Percentiles rank a stretch among this genome's conserved stretches.
These are phyloP conservation scores for Aspergillus floridensis DNA, from an alignment of 2,329 filamentous ascomycete genomes.

Conservation along the genomic window DNA sequence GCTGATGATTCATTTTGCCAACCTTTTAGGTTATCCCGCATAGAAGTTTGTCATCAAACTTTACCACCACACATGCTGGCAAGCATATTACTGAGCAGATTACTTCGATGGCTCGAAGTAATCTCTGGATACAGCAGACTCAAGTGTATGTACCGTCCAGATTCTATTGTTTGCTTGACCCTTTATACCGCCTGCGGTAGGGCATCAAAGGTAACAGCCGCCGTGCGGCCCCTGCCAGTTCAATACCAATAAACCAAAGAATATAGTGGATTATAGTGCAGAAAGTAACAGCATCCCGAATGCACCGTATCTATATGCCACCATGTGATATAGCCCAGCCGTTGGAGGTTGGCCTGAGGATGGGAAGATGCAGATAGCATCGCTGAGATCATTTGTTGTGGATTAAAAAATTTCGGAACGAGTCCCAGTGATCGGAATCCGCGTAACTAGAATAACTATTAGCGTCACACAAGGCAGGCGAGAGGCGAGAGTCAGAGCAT, in stretches of 20 bases:
- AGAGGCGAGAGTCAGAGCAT: constrained; percentile 44
- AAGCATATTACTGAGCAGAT: background rate
- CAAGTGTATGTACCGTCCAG: background rate
- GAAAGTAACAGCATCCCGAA: background rate
- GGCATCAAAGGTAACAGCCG: background rate
- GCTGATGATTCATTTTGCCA: background rate
- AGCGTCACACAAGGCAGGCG: background rate
- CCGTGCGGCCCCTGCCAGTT: background rate
- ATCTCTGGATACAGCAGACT: background rate
- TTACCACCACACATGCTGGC: background rate
- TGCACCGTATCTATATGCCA: background rate
- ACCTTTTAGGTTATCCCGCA: background rate
- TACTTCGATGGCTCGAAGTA: background rate
- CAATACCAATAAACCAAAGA: background rate
- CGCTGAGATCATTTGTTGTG: constrained; percentile 64
- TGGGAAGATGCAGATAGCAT: background rate
- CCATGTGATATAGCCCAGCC: background rate
- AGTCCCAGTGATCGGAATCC: constrained; percentile 87
- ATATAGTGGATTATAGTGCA: background rate
- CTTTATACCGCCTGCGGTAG: background rate
- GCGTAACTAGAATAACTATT: constrained; percentile 53
- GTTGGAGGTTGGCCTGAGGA: background rate
- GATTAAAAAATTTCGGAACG: constrained; percentile 76
- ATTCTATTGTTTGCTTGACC: background rate
- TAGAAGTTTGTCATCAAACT: background rate